Evolutionary conservation across 768 basidiomycete genomes (phyloP).

Genomic region (Amanita molliuscula): DNA sequence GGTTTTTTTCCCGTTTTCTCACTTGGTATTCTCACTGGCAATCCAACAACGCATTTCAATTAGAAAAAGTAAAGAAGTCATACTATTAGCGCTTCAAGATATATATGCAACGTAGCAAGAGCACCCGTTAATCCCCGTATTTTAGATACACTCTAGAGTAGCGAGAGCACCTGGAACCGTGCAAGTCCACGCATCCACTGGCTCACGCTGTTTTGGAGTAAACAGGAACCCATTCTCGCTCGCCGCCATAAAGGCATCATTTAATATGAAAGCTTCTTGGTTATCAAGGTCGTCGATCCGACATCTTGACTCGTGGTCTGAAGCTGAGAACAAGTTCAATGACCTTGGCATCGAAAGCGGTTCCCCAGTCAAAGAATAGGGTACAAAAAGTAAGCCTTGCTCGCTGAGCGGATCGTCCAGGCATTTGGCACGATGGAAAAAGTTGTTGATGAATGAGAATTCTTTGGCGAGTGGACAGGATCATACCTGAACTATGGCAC

Average conservation of each 20-base stretch:
- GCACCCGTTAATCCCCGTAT: too few relatives aligned
- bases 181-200: constrained; percentile 1
- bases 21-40: too few relatives aligned
- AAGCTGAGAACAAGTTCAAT: constrained; percentile 10
- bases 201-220: neutral
- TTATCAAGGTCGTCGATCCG: neutral
- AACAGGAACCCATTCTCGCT: constrained; percentile 48
- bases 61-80: too few relatives aligned
- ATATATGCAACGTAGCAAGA: too few relatives aligned
- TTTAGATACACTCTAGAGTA: neutral
- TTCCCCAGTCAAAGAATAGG: neutral
- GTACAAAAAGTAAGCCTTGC: neutral
- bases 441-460: constrained; percentile 4
- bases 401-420: constrained; percentile 5
- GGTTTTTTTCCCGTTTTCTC: too few relatives aligned
- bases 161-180: constrained; percentile 2
- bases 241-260: constrained; percentile 30
- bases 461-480: neutral
- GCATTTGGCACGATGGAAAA: constrained; percentile 27
- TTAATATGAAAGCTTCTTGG: constrained; percentile 11
- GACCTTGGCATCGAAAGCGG: neutral
- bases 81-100: too few relatives aligned
- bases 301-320: constrained; percentile 1
- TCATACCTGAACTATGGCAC: constrained; percentile 38
- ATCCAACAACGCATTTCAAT: too few relatives aligned